Percentiles rank a stretch among this genome's conserved stretches.
These are phyloP conservation scores for Metschnikowia noctiluminum DNA, from an alignment of 805 yeast genomes.

Conservation along the genomic window DNA sequence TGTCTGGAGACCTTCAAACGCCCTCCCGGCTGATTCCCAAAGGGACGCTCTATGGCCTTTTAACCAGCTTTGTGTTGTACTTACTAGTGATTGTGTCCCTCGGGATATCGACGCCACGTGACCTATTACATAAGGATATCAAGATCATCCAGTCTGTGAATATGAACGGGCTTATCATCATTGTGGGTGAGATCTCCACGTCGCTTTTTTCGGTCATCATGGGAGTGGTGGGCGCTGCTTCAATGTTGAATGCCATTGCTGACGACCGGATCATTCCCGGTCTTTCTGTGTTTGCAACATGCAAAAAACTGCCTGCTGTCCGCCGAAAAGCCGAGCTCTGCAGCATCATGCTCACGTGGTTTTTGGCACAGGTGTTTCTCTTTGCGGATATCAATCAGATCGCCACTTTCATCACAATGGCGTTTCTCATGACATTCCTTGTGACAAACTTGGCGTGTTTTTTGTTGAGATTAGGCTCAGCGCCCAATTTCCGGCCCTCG, in stretches of 20 bases:
- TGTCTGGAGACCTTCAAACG: slow-evolving; percentile 87
- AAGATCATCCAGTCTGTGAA: slow-evolving; percentile 83
- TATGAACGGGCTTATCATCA: slow-evolving; percentile 60
- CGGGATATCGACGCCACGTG: slow-evolving; percentile 79
- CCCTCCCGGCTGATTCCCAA: slow-evolving; percentile 90
- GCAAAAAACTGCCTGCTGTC: slow-evolving; percentile 38
- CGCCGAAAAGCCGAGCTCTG: slow-evolving; percentile 55
- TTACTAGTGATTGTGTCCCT: slow-evolving; percentile 76
- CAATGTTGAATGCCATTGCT: slow-evolving; percentile 86
- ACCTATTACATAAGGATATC: slow-evolving; percentile 70
- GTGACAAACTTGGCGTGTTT: slow-evolving; percentile 95
- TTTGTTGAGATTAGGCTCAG: slow-evolving; percentile 79
- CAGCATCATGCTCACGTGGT: slow-evolving; percentile 75
- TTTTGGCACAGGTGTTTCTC: slow-evolving; percentile 77
- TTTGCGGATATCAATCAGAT: slow-evolving; percentile 90
- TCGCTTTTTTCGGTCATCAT: slow-evolving; percentile 90
- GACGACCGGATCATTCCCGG: slow-evolving; percentile 88
- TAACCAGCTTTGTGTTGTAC: slow-evolving; percentile 74
- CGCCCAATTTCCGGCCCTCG: slow-evolving; percentile 98
- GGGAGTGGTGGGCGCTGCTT: slow-evolving; percentile 95
- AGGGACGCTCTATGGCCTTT: slow-evolving; percentile 87
- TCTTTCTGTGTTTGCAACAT: slow-evolving; percentile 46
- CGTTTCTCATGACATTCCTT: slow-evolving; percentile 91
- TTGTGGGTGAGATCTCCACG: slow-evolving; percentile 89
- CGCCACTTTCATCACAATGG: slow-evolving; percentile 96